Evolutionary conservation across 2,329 filamentous ascomycete species (phyloP), one percentile per base, ranked within the genome.

Genomic region (Beauveria medogensis): DNA sequence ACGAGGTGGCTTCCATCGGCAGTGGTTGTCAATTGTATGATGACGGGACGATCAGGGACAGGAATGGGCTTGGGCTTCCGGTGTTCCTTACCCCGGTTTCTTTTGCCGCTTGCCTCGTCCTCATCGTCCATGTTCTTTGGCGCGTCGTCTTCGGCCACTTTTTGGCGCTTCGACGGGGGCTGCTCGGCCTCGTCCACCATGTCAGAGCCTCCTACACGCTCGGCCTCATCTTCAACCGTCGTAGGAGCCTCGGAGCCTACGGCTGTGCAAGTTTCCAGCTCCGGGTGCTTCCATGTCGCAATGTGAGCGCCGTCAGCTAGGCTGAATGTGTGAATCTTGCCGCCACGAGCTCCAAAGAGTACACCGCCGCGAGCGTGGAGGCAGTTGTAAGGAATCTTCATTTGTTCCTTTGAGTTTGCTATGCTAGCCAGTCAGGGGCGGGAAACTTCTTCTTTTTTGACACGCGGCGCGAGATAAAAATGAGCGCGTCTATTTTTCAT

Each of bases 331-430:
- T 90, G 82, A 59, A 97, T 83, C 67, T 81, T 83, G 53, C 87
- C 82, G 16, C 90, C 91, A 63, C 86, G 86, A 28, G 90, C 89
- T 43, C 88, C 89, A 66, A 95, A 80, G 20, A 97, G 73, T 22
- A 89, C 73, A 65, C 80, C 72, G 51, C 81, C 81, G 63, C 76
- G 75, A 41, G 74, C 79, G 65, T 80, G 78, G 52, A 91, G 73
- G 66, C 84, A 82, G 67, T 88, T 88, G 67, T 89, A 89, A n/a
- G 88, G 87, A 61, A 82, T 70, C 64, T 74, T 74, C 74, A 80
- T 78, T n/a, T 65, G 47, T 50, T 10, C 14, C 5, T 24, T 37
- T 37, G 48, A 44, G 5, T n/a, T 34, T 51, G 10, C 34, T n/a
- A 52, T 14, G 18, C 48, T 52, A 20, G 28, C 28, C 28, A 30